Base-by-base conservation (phyloP, 176 grass and related monocot species). In the Lolium multiflorum region DNA sequence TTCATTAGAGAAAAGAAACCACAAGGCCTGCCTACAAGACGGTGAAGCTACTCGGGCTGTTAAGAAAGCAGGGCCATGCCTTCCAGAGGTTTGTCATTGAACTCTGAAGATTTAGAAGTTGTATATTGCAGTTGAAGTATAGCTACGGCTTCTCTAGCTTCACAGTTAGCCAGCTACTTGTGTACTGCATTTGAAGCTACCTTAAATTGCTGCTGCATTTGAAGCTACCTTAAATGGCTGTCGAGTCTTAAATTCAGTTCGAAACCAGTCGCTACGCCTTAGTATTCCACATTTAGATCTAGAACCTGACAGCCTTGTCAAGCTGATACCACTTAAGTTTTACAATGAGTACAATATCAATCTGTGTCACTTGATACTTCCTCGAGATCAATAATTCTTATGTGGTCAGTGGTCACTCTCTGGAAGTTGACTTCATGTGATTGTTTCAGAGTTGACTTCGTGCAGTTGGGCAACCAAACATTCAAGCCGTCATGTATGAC, bases 51-150 rank as follows among this genome's bases (percentile, higher is more conserved):
- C 69, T 21, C 69, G 39, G 69, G 18, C 37, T 44, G 9, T 37
- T 66, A 66, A 66, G 63, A 71, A 71, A 71, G 21, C 18, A 46
- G 8, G 39, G 39, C 41, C 69, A 71, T 44, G 39, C 69, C 69
- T 71, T 46, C 39, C 39, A 46, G 69, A 46, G 69, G 37, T 71
- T 69, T 3, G 35, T 69, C 16, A 39, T 18, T 9, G 8, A 35
- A 16, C 25, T 35, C 63, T 37, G 13, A 17, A 6, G 63, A 35
- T 31, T 17, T 31, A 16, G 14, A 35, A 9, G 25, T 65, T 65
- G 5, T 65, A 14, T 28, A 14, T 31, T 65, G 25, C 5, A 14
- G 15, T 12, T 15, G 25, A 14, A 65, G 11, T 31, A 31, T 31
- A 65, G 25, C 62, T 65, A 65, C 5, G 63, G 26, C 5, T 14